phyloP scores from a whole-genome alignment of 2,329 filamentous ascomycete genomes.

The Hypomyces perniciosus region DNA sequence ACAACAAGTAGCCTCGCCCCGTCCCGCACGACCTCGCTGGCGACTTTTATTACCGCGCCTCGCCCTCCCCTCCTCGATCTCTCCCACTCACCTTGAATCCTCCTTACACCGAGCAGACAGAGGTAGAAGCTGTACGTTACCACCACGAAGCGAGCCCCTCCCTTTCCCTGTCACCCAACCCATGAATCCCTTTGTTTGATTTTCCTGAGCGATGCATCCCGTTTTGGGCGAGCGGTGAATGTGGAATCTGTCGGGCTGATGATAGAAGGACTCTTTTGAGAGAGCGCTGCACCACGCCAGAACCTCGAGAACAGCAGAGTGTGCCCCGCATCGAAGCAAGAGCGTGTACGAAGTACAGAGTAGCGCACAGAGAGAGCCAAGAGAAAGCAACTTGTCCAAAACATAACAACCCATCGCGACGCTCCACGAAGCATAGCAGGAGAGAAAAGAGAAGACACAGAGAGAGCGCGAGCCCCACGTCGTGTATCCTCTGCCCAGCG shows the following conservation, averaged over 20 bases:
- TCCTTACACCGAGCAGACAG: constrained; percentile 13
- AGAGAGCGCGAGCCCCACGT: neutral
- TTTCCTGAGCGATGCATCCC: neutral
- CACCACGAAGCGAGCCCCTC: neutral
- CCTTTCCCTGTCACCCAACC: neutral
- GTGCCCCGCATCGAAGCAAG: constrained; percentile 13
- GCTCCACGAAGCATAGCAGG: neutral
- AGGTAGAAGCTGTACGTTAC: constrained; percentile 11
- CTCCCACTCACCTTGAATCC: constrained; percentile 12
- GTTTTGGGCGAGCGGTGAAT: neutral
- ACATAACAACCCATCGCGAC: neutral
- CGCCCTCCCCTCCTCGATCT: constrained; percentile 13
- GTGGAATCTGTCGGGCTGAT: constrained; percentile 8
- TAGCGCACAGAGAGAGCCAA: neutral
- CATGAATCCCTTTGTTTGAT: neutral
- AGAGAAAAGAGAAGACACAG: neutral
- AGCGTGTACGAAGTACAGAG: neutral
- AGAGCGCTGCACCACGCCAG: constrained; percentile 6
- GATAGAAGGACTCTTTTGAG: constrained; percentile 3
- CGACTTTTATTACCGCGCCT: constrained; percentile 15
- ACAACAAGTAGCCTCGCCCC: constrained; percentile 11
- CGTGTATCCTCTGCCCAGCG: constrained; percentile 3
- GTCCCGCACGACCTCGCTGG: constrained; percentile 7
- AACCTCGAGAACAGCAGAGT: constrained; percentile 8
- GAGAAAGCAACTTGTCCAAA: neutral